Conservation (phyloP, 2,329 filamentous ascomycete genomes). For the Corinectria fuckeliana region DNA sequence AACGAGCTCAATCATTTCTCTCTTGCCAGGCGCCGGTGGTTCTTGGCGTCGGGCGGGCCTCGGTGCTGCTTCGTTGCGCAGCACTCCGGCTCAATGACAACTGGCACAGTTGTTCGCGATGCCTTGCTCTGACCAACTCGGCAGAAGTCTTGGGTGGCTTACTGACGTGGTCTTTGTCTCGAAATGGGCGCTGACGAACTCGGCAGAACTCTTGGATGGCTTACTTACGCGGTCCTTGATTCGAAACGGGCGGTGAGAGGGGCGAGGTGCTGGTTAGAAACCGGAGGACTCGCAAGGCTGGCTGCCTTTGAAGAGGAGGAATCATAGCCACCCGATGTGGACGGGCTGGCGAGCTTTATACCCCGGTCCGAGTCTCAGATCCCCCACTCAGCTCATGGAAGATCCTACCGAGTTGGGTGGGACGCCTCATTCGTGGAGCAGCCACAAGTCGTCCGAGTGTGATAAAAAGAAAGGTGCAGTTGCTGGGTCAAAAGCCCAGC, state of each 20-base stretch:
- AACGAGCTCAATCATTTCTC: not conserved
- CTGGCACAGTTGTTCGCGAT: no score
- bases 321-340: not conserved
- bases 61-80: not conserved
- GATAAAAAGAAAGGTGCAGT: slow-evolving; percentile 6
- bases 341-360: slow-evolving; percentile 2
- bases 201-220: no score
- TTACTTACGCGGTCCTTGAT: no score
- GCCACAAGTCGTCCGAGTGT: slow-evolving; percentile 9
- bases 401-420: not conserved
- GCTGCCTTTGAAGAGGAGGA: not conserved
- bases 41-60: not conserved
- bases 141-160: no score
- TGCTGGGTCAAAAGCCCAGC: slow-evolving; percentile 14
- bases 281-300: not conserved
- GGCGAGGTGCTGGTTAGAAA: not conserved
- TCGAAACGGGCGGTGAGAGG: not conserved
- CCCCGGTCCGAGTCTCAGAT: not conserved
- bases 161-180: no score
- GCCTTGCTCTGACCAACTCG: no score
- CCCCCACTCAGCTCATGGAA: not conserved
- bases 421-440: slow-evolving; percentile 1
- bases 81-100: not conserved
- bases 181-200: not conserved
- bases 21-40: not conserved